phyloP scores from a whole-genome alignment of 2,329 filamentous ascomycete genomes.

The Blumeria graminis region DNA sequence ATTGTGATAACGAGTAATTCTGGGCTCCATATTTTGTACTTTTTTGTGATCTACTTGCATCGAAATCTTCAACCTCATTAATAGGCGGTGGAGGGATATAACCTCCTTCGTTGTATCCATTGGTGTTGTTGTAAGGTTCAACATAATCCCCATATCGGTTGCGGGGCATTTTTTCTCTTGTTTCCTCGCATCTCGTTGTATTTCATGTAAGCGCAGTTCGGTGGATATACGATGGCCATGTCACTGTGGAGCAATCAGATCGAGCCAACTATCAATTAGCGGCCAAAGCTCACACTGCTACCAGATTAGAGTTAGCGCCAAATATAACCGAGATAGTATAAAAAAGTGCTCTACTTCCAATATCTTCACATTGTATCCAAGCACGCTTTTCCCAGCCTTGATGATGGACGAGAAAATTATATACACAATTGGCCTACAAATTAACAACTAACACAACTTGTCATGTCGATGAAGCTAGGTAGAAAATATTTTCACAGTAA shows the following conservation, averaged over 20 bases:
- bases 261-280: not conserved
- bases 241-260: not conserved
- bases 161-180: conserved; percentile 13
- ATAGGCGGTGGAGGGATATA: conserved; percentile 7
- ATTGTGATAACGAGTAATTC: conserved; percentile 1
- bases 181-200: conserved; percentile 5
- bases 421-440: no score
- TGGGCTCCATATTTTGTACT: conserved; percentile 12
- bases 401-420: no score
- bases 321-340: conserved; percentile 1
- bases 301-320: conserved; percentile 1
- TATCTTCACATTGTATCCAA: no score
- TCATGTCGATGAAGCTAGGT: no score
- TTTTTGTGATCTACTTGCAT: conserved; percentile 12
- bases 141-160: conserved; percentile 13
- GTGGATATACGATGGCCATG: not conserved
- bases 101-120: conserved; percentile 8
- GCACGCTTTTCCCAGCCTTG: no score
- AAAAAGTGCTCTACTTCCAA: not conserved
- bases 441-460: no score
- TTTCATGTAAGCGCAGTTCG: conserved; percentile 6
- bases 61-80: conserved; percentile 12
- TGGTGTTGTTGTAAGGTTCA: conserved; percentile 13
- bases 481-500: no score
- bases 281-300: not conserved